phyloP scores from a whole-genome alignment of 1,284 basidiomycete species.

The Singerocomus inundabilis region DNA sequence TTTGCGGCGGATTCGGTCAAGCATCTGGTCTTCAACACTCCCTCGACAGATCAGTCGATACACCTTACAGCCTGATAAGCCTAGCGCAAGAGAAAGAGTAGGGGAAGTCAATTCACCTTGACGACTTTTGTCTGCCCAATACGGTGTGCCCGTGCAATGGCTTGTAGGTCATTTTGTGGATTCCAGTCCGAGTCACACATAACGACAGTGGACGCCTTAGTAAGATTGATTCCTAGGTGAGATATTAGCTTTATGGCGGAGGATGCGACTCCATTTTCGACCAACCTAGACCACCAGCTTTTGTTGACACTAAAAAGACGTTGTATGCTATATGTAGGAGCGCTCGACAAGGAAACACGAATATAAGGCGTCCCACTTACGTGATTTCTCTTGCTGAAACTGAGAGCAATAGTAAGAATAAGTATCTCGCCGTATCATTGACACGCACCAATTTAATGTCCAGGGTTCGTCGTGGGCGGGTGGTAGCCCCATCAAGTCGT shows the following conservation, averaged over 20 bases:
- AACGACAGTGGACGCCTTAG: slow-evolving; percentile 79
- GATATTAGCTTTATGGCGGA: not conserved
- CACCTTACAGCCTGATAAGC: slow-evolving; percentile 37
- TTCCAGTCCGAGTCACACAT: slow-evolving; percentile 78
- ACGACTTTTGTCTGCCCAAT: slow-evolving; percentile 82
- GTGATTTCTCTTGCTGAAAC: slow-evolving; percentile 58
- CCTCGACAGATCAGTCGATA: slow-evolving; percentile 56
- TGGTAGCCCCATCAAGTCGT: slow-evolving; percentile 69
- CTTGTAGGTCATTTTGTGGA: slow-evolving; percentile 84
- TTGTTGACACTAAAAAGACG: slow-evolving; percentile 81
- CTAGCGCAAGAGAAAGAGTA: not conserved
- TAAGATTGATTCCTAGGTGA: slow-evolving; percentile 68
- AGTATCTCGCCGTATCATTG: not conserved
- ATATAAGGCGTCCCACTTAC: slow-evolving; percentile 36
- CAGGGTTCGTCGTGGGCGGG: slow-evolving; percentile 50
- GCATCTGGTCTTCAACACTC: slow-evolving; percentile 67
- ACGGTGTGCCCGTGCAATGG: slow-evolving; percentile 81
- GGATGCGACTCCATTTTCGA: not conserved
- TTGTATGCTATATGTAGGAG: slow-evolving; percentile 61
- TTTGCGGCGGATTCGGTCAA: slow-evolving; percentile 60
- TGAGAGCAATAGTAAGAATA: slow-evolving; percentile 23
- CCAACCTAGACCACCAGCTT: slow-evolving; percentile 82
- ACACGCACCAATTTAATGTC: slow-evolving; percentile 53
- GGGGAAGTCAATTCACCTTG: slow-evolving; percentile 49
- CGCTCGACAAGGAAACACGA: slow-evolving; percentile 15